A percentile compares a stretch with the other conserved stretches of the same genome.
Conservation (phyloP, 192 early-diverging fungal genomes). For the Dissophora ornata region DNA sequence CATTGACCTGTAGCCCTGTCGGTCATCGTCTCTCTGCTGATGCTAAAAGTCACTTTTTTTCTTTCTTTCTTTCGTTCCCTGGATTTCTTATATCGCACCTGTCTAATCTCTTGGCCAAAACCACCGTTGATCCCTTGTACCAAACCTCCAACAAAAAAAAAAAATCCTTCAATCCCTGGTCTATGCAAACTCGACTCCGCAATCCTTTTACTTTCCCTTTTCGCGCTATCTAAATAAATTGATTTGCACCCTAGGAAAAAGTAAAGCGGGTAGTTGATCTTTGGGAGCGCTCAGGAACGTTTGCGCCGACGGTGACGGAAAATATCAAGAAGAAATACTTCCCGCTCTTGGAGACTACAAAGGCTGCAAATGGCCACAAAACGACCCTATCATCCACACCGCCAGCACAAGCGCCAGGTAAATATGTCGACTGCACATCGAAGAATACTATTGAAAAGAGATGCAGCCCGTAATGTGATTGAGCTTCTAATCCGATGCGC, state of each 20-base stretch:
- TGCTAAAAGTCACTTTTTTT: background rate
- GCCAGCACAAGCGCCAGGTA: background rate
- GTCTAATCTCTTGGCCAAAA: background rate
- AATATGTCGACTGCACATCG: no score
- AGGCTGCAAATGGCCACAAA: background rate
- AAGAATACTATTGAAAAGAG: no score
- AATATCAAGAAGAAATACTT: slow-evolving; percentile 50
- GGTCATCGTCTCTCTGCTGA: background rate
- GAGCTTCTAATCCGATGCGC: no score
- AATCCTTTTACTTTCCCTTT: no score
- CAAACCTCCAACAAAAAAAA: no score
- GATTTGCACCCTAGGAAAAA: slow-evolving; percentile 47
- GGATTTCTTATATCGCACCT: background rate
- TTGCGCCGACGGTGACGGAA: slow-evolving; percentile 26
- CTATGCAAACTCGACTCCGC: no score
- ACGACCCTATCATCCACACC: background rate
- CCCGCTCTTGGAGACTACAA: slow-evolving; percentile 29
- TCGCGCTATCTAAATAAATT: background rate
- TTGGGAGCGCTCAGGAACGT: slow-evolving; percentile 53
- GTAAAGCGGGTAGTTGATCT: slow-evolving; percentile 59
- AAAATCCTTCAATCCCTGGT: no score
- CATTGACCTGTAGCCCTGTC: no score
- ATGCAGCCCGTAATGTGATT: no score
- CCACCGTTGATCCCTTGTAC: no score
- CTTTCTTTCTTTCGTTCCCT: background rate